phyloP scores from a whole-genome alignment of 352 stramenopile genomes.

The Pythium phragmiticola region DNA sequence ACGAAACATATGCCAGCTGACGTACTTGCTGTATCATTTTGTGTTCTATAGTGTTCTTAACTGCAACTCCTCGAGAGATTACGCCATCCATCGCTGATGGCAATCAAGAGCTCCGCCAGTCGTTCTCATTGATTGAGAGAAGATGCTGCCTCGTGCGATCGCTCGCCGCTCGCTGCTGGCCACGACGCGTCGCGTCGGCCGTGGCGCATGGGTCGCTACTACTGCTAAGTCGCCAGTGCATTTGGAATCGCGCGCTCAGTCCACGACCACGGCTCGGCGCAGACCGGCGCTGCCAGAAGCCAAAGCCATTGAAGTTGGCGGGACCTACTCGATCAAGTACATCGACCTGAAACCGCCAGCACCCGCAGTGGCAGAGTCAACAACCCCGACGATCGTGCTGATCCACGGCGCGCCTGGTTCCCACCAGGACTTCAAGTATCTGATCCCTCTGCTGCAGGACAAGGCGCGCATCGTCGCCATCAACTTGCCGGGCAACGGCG shows the following conservation, averaged over 20 bases:
- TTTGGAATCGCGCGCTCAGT: background rate
- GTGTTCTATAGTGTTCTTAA: background rate
- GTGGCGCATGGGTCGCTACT: background rate
- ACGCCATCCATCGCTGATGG: slow-evolving; percentile 2
- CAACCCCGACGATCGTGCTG: slow-evolving; percentile 36
- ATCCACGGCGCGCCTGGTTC: slow-evolving; percentile 60
- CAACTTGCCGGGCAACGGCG: slow-evolving; percentile 31
- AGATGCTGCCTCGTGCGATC: slow-evolving; percentile 1
- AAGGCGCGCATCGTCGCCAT: slow-evolving; percentile 30
- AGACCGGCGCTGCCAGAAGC: slow-evolving; percentile 1
- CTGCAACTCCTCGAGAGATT: slow-evolving; percentile 2
- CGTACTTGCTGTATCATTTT: slow-evolving; percentile 5
- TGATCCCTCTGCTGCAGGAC: slow-evolving; percentile 38
- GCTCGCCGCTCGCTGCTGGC: background rate
- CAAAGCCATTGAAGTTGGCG: background rate
- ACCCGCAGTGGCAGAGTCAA: background rate
- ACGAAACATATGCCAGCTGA: background rate
- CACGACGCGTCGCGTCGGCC: background rate
- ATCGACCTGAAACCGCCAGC: slow-evolving; percentile 12
- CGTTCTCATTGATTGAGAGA: background rate
- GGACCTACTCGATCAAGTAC: slow-evolving; percentile 20
- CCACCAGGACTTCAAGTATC: slow-evolving; percentile 52
- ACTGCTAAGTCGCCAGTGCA: background rate
- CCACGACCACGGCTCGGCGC: background rate
- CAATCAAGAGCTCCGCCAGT: background rate